Evolutionary conservation across 1,284 basidiomycete genomes (phyloP), one percentile per base, ranked within the genome.

Genomic region (Agroathelia rolfsii): DNA sequence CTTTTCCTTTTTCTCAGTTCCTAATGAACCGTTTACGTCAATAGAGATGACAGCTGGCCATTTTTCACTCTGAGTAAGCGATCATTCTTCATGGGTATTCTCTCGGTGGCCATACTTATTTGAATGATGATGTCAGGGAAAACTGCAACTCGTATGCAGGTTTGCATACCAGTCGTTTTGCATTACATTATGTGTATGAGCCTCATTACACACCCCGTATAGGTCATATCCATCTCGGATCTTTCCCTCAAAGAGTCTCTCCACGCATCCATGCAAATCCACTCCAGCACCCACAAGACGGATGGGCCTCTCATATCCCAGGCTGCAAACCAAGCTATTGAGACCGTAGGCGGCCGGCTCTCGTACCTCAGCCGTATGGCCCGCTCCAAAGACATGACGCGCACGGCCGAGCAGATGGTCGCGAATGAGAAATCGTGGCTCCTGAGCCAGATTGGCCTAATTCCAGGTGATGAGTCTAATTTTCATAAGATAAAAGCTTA

Each of bases 11-110:
- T 34, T 20, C 25, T 46, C 43, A 44, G 42, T 33, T 42, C 35
- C n/a, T 23, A 24, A 2, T 29, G 37, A 16, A 36, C 17, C 26
- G 12, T 31, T 29, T 25, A 18, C 39, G 37, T 28, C 14, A n/a
- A 37, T 30, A 62, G 77, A 3, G 82, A 89, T 45, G 83, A 88
- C 50, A 85, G 80, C 49, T 89, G 86, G 76, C 76, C 77, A 1
- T 83, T 73, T 51, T 59, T 72, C 39, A 57, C 69, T 3, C 66
- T 82, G 68, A 67, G 76, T 74, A 53, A 40, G 69, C 13, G 6
- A 32, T 25, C 15, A 27, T 43, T 27, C 22, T 26, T 29, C 22
- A 36, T 34, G 30, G 17, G 29, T 14, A 34, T 3, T 11, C 23
- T 39, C 23, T 20, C 13, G 9, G 15, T 22, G 23, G 26, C 18